Evolutionary conservation across 139 green algal genomes (phyloP).

Genomic region (Volvox africanus): DNA sequence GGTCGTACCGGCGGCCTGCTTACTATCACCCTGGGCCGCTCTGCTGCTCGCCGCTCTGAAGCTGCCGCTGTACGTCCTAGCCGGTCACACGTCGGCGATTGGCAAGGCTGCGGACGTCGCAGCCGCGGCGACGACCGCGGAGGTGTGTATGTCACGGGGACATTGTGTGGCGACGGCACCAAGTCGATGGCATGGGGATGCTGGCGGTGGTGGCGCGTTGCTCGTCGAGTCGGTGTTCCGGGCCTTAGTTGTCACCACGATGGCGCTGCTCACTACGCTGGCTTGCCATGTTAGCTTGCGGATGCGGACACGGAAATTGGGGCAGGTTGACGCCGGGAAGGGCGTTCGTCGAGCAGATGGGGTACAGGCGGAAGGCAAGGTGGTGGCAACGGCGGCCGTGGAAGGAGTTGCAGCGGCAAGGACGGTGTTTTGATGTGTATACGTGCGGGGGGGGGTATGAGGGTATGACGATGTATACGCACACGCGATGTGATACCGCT

Average conservation of each 20-base stretch:
- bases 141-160: background rate
- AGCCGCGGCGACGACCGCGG: no score
- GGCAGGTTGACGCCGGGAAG: background rate
- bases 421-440: no score
- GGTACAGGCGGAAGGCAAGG: no score
- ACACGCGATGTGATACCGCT: no score
- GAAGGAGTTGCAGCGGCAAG: background rate
- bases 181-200: background rate
- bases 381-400: background rate
- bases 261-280: background rate
- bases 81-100: background rate
- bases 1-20: constrained; percentile 1
- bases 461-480: no score
- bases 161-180: background rate
- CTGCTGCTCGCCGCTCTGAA: background rate
- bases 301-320: background rate
- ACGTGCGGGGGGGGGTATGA: no score
- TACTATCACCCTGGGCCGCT: background rate
- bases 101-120: background rate
- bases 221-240: background rate
- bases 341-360: background rate
- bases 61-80: background rate
- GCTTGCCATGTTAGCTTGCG: constrained; percentile 9
- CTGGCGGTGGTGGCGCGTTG: background rate
- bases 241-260: background rate